phyloP scores from a whole-genome alignment of 2,329 filamentous ascomycete genomes.

The Hymenoscyphus salicellus region DNA sequence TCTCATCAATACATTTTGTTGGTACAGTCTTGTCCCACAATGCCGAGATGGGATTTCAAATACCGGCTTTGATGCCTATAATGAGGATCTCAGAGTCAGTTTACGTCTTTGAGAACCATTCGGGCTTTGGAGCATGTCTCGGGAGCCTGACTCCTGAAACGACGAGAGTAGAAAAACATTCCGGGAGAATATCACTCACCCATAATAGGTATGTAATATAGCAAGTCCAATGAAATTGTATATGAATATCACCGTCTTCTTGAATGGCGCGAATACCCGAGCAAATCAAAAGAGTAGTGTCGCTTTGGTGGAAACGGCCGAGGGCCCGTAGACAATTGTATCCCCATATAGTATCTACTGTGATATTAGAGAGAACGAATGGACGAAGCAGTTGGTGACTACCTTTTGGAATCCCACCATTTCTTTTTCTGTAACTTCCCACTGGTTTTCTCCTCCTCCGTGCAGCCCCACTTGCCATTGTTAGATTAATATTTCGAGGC shows the following conservation, averaged over 20 bases:
- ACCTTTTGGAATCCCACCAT: constrained; percentile 15
- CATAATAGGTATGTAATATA: constrained; percentile 33
- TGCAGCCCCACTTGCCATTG: constrained; percentile 9
- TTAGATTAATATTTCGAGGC: neutral
- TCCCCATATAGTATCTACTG: constrained; percentile 24
- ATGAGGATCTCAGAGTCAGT: too few relatives aligned
- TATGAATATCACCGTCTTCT: constrained; percentile 30
- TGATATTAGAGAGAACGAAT: neutral
- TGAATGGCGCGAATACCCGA: constrained; percentile 33
- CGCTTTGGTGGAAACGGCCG: constrained; percentile 36
- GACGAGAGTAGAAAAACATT: too few relatives aligned
- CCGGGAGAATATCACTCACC: constrained; percentile 2
- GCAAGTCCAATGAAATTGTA: constrained; percentile 31
- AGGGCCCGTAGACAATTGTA: constrained; percentile 34
- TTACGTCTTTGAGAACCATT: too few relatives aligned
- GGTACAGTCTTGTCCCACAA: neutral
- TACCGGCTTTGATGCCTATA: constrained; percentile 24
- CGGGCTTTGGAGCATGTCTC: too few relatives aligned
- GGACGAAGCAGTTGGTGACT: neutral
- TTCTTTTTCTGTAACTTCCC: constrained; percentile 13
- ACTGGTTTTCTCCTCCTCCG: constrained; percentile 17
- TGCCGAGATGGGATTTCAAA: neutral
- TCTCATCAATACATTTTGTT: constrained; percentile 34
- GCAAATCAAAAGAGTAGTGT: constrained; percentile 37
- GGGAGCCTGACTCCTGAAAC: too few relatives aligned